Base-by-base conservation (phyloP, 2,329 filamentous ascomycete species). In the Thielaviopsis punctulata region DNA sequence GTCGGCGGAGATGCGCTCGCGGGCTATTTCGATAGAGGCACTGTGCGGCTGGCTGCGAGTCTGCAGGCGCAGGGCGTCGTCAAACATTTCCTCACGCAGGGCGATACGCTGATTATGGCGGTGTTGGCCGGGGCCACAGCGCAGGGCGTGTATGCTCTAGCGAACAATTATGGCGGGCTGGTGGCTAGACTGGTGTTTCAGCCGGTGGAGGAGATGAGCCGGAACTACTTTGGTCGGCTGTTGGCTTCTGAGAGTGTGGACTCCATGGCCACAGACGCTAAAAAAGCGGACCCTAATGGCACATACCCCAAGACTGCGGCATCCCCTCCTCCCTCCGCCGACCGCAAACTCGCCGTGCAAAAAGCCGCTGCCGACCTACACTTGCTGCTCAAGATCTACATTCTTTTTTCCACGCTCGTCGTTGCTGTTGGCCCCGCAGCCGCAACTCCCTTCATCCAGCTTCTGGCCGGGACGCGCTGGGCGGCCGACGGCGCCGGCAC, bases 51-150 rank as follows among this genome's bases (percentile, higher is more conserved):
- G 3, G 84, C 84, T 3, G 73, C 75, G n/a, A 93, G 83, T 60
- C 77, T 96, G 64, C 90, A 88, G 67, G 70, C 88, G 6, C 92
- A 98, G 67, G 89, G 86, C 33, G 68, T 87, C 19, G 79, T 96
- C 60, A 98, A 98, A 66, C 90, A 96, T 63, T 64, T 96, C 50
- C 76, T 98, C 50, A 96, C 92, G 0, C 88, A 96, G 67, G 92
- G 90, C 55, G 92, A 98, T 67, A 87, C 88, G 1, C 77, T 96
- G 59, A 79, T 96, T 48, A 82, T 98, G 57, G 82, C 85, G 15
- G 68, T 81, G 12, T 73, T 96, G 53, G 82, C 89, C 6, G 80
- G 80, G 0, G 76, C 92, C 1, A 72, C 79, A 43, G 84, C 89
- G 4, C 92, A 96, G 68, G 92, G 92, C 13, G 80, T 87, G 33